Evolutionary conservation across 805 yeast genomes (phyloP), one percentile per base, ranked within the genome.

Genomic region (Candida ascalaphidarum): DNA sequence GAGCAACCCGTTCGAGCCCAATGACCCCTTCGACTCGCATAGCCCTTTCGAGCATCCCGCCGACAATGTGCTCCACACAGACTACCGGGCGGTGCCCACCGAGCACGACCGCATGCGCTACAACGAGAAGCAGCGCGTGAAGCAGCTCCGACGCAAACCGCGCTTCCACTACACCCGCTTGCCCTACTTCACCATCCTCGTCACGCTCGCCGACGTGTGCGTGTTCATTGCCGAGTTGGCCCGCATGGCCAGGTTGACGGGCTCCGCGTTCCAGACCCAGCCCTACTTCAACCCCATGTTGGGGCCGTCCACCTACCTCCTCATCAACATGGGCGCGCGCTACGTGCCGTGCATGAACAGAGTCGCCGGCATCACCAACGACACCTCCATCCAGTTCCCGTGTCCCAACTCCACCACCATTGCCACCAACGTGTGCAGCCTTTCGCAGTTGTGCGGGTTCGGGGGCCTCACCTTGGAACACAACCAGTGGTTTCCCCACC

Each of bases 241-340:
- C 8, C 58, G 55, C 31, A 74, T 74, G 81, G 67, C 74, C 5
- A 41, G 47, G 5, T 55, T 71, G 24, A 79, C 86, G 0, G 82
- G 83, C 2, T 62, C 70, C 11, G 73, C 79, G 3, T 66, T 80
- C 34, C 83, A 75, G 44, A 74, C 82, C 1, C 50, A 75, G 39
- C 88, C 88, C 4, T 69, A 73, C 35, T 76, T 80, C 58, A 80
- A 80, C 46, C 88, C 86, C 5, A 79, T 80, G 86, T 47, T 80
- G 16, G 88, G 88, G 1, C 88, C 88, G 9, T 77, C 84, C 3
- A 55, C 77, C 0, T 77, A 77, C 41, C 57, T 78, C 1, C 64
- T 74, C 43, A 77, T 80, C 32, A 70, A 74, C 39, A 68, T 76
- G 68, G 88, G 88, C 2, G 77, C 84, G 3, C 49, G 86, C 17